phyloP scores from a whole-genome alignment of 768 basidiomycete species.

The Cyclocybe aegerita region DNA sequence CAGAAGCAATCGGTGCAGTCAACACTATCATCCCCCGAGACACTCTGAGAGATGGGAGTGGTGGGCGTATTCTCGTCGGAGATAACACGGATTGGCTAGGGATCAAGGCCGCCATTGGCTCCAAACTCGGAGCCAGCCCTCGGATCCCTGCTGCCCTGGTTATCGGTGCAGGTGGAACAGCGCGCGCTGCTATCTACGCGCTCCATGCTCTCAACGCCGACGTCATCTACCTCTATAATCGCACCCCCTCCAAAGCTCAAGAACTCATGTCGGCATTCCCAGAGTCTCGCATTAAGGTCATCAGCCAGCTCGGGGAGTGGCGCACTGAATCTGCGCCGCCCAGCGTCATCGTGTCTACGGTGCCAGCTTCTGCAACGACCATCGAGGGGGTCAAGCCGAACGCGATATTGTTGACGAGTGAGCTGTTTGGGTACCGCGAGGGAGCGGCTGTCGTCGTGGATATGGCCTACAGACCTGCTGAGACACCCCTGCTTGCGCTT shows the following conservation, averaged over 20 bases:
- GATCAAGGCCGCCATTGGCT: slow-evolving; percentile 58
- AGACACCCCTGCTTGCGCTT: slow-evolving; percentile 75
- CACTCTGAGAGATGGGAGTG: slow-evolving; percentile 35
- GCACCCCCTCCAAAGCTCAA: slow-evolving; percentile 74
- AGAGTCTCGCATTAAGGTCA: slow-evolving; percentile 52
- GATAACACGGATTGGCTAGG: slow-evolving; percentile 98
- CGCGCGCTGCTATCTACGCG: slow-evolving; percentile 92
- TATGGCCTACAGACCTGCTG: slow-evolving; percentile 90
- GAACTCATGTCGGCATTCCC: slow-evolving; percentile 71
- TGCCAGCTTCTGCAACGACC: slow-evolving; percentile 70
- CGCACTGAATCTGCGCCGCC: slow-evolving; percentile 46
- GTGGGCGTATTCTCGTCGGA: slow-evolving; percentile 59
- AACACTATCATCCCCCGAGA: slow-evolving; percentile 80
- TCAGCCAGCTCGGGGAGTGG: slow-evolving; percentile 60
- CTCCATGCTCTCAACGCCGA: slow-evolving; percentile 65
- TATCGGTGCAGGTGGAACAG: slow-evolving; percentile 94
- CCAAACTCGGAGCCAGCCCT: slow-evolving; percentile 37
- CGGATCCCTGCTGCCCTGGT: slow-evolving; percentile 62
- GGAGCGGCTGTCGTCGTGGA: slow-evolving; percentile 77
- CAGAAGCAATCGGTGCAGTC: slow-evolving; percentile 87
- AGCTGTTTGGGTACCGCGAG: slow-evolving; percentile 53
- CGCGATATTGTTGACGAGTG: slow-evolving; percentile 50
- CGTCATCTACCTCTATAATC: slow-evolving; percentile 84
- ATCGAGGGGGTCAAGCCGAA: slow-evolving; percentile 23
- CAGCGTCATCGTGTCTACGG: slow-evolving; percentile 82